Evolutionary conservation across 768 basidiomycete genomes (phyloP), one percentile per base, ranked within the genome.

Genomic region (Lactarius indigo): DNA sequence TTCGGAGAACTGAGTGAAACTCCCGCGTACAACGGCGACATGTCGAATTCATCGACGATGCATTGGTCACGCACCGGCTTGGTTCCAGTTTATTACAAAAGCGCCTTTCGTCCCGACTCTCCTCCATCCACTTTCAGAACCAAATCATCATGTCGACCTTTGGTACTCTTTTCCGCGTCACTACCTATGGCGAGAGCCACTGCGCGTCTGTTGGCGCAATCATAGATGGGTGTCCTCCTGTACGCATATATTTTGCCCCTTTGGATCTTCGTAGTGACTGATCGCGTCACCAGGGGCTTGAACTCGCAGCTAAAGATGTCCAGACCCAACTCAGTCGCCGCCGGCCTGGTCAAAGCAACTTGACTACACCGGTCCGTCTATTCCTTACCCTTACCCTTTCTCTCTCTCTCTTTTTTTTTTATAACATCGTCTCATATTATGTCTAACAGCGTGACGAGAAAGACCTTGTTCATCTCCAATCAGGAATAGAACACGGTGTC

Each of bases 121-220:
- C 33, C 41, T 52, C 5, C 20, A 54, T 5, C 28, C 59, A 60
- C 59, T 28, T 41, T 17, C 30, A 30, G 62, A 17, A 42, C 66
- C 68, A 39, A 50, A 42, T n/a, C 42, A 52, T 44, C 68, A 98
- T 99, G 97, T 96, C 94, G 28, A 92, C 95, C 63, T 99, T 91
- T 78, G 97, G 97, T 28, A 86, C 83, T 30, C 81, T 92, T 44
- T 99, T 92, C 81, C 85, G 94, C 57, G 97, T 99, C 31, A 96
- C 96, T 61, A 99, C 97, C 70, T 99, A 92, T 75, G 97, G 97
- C 66, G 97, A 99, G 81, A 94, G 92, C 69, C 97, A 99, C 76
- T 98, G 97, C 75, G 87, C 92, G 35, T 96, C 94, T 17, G 97
- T 98, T 41, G 97, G 97, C 17, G 94, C 93, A 41, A 98, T 99